Percentiles rank a stretch among this genome's conserved stretches.
Evolutionary conservation across 1,139 yeast genomes (phyloP).

Genomic region (Suhomyces choctaworum): DNA sequence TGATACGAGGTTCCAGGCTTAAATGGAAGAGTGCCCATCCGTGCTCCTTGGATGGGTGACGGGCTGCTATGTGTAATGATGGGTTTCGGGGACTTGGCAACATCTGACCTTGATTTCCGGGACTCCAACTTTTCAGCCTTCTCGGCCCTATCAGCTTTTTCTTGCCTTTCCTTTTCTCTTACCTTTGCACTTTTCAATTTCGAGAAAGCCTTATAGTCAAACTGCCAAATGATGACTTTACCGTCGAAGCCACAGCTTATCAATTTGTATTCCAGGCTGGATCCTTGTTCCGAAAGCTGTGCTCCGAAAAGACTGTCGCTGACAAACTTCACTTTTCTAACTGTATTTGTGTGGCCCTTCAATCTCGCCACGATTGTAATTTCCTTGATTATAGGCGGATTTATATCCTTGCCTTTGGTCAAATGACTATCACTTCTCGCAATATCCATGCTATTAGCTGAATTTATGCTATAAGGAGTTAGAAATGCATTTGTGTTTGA

Average conservation of each 20-base stretch:
- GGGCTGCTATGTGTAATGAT: constrained; percentile 11
- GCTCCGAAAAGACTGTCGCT: constrained; percentile 19
- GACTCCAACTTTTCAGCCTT: background rate
- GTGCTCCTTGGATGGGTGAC: constrained; percentile 11
- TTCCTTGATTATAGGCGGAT: constrained; percentile 44
- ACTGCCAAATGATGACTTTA: constrained; percentile 68
- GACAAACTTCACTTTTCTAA: constrained; percentile 46
- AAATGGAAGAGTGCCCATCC: constrained; percentile 6
- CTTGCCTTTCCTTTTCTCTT: constrained; percentile 2
- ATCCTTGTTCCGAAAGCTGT: constrained; percentile 14
- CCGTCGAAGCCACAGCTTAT: constrained; percentile 76
- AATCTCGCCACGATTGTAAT: constrained; percentile 50
- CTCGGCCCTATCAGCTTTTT: constrained; percentile 9
- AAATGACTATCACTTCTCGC: constrained; percentile 6
- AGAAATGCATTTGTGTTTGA: constrained; percentile 19
- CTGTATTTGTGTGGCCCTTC: constrained; percentile 70
- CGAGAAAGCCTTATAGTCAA: constrained; percentile 62
- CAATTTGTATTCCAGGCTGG: constrained; percentile 48
- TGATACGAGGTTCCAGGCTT: constrained; percentile 11
- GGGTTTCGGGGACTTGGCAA: constrained; percentile 9
- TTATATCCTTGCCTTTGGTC: constrained; percentile 16
- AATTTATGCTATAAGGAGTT: constrained; percentile 24
- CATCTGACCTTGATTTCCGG: constrained; percentile 9
- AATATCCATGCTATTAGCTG: constrained; percentile 27
- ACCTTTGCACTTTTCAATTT: constrained; percentile 34